Base-by-base conservation (phyloP, 176 grass and related monocot genomes). In the Saccharum officinarum region DNA sequence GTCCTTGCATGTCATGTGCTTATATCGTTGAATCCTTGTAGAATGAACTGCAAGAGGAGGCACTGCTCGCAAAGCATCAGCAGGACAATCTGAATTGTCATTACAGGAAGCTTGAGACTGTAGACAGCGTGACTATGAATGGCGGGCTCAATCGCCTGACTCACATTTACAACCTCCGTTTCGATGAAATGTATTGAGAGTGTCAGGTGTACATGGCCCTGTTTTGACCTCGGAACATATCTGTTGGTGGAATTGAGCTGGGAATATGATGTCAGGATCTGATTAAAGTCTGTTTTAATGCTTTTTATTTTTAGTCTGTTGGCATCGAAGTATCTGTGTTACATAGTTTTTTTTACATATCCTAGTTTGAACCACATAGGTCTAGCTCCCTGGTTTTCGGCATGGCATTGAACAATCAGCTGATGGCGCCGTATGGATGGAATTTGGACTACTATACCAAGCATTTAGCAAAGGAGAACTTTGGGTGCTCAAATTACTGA, bases 51-150 rank as follows among this genome's bases (percentile, higher is more conserved):
- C 76, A 86, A 38, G 34, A 78, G 44, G 88, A 92, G 55, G 50
- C 84, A 50, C 37, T 82, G n/a, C 88, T 95, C 1, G 91, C 87
- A 65, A 80, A 61, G 67, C 75, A 87, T 73, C 82, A 89, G 74
- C 80, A 91, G 77, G 86, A 95, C 40, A 64, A 23, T 31, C 47
- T 95, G 59, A 71, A 77, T 42, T 75, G 23, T 33, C 77, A 88
- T 37, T 70, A 88, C 80, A 82, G 71, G 83, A 91, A 91, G 67
- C 79, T 88, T 73, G 88, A 85, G 18, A 23, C 76, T 36, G 15
- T 88, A 17, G 88, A 92, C 20, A 85, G 71, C 10, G 22, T 80
- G 44, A 52, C 88, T 49, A 4, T 39, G 20, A 74, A 37, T 67
- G 83, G 90, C 60, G 30, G 33, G 7, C 15, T 82, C 62, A 37